Evolutionary conservation across 2,329 filamentous ascomycete species (phyloP), one percentile per base, ranked within the genome.

Genomic region (Cladophialophora bantiana): DNA sequence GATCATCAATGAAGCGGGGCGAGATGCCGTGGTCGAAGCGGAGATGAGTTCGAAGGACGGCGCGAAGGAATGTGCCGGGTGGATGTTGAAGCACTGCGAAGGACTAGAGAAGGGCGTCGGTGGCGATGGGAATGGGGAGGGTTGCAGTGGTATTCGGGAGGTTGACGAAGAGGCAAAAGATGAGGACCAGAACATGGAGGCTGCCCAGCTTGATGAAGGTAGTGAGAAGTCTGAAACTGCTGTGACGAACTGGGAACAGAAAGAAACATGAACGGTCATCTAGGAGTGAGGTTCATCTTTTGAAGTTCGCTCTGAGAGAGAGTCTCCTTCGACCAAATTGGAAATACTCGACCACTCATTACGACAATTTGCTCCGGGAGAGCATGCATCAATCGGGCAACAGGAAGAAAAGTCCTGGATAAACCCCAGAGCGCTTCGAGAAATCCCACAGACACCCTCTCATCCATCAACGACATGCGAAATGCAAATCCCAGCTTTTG

Each of bases 1-100:
- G 10, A 81, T 93, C 36, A 89, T 89, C 75, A 98, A 98, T 76
- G 87, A 89, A 75, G 91, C 91, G 56, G 93, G 96, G 34, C 92
- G 96, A 73, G 90, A 94, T 73, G 88, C 90, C 2, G 82, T 93
- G 1, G 92, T 93, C 73, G 82, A 93, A 72, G 90, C 91, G 15
- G 87, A 91, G 76, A 84, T 90, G 31, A 69, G 68, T 58, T 70
- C 67, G 5, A 66, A 67, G 50, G 68, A 72, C 10, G 59, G 59
- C 0, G 69, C 69, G 35, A 61, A 13, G 12, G 69, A 70, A 34
- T 73, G 72, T 67, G 72, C 69, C 10, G 65, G 67, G n/a, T 74
- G 72, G 72, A 66, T 74, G 66, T 66, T 74, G 69, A 71, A 64
- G 59, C 64, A 73, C 35, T 74, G 72, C 63, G 71, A 70, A 13